A percentile compares a stretch with the other conserved stretches of the same genome.
Evolutionary conservation across 2,329 filamentous ascomycete genomes (phyloP).

Genomic region (Akanthomyces lecanii): DNA sequence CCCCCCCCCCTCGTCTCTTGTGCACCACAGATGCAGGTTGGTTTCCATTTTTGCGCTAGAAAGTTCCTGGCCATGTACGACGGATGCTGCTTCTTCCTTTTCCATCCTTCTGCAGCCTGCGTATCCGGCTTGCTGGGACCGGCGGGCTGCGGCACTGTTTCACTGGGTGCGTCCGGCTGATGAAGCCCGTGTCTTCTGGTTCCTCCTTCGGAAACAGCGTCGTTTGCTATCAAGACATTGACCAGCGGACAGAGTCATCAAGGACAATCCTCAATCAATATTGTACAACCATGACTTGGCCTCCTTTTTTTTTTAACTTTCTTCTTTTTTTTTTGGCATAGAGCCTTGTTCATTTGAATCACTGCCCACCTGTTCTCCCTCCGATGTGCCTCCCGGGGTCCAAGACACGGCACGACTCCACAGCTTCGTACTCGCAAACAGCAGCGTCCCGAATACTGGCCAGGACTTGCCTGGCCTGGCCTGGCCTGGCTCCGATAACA

Average conservation of each 20-base stretch:
- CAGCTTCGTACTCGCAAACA: slow-evolving; percentile 7
- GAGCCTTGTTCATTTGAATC: too few relatives aligned
- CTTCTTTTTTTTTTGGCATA: too few relatives aligned
- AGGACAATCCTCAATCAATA: neutral
- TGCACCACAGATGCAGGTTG: neutral
- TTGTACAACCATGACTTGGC: too few relatives aligned
- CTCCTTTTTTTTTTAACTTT: too few relatives aligned
- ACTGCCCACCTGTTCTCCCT: neutral
- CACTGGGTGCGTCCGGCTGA: neutral
- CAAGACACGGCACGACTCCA: neutral
- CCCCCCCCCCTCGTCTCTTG: neutral
- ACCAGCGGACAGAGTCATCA: neutral
- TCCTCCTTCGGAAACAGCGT: neutral
- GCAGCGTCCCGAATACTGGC: too few relatives aligned
- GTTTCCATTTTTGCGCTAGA: neutral
- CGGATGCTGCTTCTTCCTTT: neutral
- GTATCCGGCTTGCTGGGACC: slow-evolving; percentile 17
- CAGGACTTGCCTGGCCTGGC: too few relatives aligned
- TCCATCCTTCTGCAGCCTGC: slow-evolving; percentile 1
- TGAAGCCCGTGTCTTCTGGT: neutral
- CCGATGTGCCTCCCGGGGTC: neutral
- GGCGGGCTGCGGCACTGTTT: neutral
- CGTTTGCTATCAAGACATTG: neutral
- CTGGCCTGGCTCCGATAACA: too few relatives aligned
- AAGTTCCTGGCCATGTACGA: neutral